Percentiles rank a stretch among this genome's conserved stretches.
Conservation (phyloP, 208 protist species). For the Crithidia brevicula region DNA sequence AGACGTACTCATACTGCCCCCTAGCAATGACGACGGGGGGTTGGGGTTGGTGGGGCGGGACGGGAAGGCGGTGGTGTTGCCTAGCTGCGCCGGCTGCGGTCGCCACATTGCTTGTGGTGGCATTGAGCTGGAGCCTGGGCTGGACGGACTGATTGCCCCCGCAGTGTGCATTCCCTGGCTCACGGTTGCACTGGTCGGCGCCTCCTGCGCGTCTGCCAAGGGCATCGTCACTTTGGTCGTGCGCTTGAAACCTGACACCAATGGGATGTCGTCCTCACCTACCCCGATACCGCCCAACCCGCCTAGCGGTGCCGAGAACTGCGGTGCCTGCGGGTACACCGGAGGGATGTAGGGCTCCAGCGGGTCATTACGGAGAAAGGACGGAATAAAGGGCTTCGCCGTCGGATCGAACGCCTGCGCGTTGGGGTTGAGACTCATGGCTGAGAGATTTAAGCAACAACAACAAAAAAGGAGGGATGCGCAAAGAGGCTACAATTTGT, state of each 20-base stretch:
- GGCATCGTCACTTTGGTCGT: constrained; percentile 2
- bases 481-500: too few species aligned
- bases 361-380: constrained; percentile 20
- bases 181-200: not conserved
- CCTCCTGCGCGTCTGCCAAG: constrained; percentile 7
- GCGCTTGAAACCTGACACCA: constrained; percentile 38
- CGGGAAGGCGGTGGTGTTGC: constrained; percentile 18
- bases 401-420: constrained; percentile 66
- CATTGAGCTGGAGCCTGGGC: not conserved
- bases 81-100: not conserved
- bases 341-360: constrained; percentile 21
- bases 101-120: constrained; percentile 24
- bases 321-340: constrained; percentile 26
- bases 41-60: not conserved
- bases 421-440: constrained; percentile 63
- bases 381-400: constrained; percentile 40
- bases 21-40: not conserved
- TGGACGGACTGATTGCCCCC: not conserved
- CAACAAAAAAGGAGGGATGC: constrained; percentile 9
- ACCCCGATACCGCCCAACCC: not conserved
- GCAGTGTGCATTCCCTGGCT: not conserved
- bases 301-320: constrained; percentile 25
- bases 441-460: not conserved
- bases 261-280: constrained; percentile 30
- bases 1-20: constrained; percentile 1